Evolutionary conservation across 106 monocot genomes (phyloP).

Genomic region (Agapanthus africanus): DNA sequence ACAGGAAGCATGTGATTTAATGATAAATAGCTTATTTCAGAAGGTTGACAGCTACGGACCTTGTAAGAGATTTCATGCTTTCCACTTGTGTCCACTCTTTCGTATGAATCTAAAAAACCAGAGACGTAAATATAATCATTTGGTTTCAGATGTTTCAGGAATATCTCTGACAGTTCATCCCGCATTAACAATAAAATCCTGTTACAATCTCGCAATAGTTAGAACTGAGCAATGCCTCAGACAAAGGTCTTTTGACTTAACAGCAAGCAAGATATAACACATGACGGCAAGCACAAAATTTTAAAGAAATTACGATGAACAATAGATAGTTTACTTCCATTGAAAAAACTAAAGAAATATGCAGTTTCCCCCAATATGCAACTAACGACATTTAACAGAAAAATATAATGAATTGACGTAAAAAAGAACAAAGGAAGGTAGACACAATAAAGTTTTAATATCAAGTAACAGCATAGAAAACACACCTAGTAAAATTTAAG

Average conservation of each 20-base stretch:
- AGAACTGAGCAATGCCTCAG: constrained; percentile 10
- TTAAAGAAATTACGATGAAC: neutral
- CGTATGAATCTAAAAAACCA: constrained; percentile 46
- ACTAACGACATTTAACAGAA: too few species aligned
- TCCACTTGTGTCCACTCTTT: constrained; percentile 30
- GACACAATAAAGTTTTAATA: too few species aligned
- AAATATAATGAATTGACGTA: too few species aligned
- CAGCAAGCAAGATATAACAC: neutral
- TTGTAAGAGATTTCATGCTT: constrained; percentile 29
- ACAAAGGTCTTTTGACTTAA: neutral
- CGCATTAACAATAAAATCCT: constrained; percentile 45
- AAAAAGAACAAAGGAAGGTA: too few species aligned
- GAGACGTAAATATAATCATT: constrained; percentile 61
- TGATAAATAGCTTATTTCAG: neutral
- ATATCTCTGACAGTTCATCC: constrained; percentile 40
- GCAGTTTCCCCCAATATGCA: too few species aligned
- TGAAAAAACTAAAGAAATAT: neutral
- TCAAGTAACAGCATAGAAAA: too few species aligned
- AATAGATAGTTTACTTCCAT: neutral
- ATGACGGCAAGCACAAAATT: neutral
- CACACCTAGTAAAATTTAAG: too few species aligned
- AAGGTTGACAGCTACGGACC: constrained; percentile 25
- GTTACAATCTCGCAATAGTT: constrained; percentile 7
- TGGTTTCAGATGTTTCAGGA: constrained; percentile 42
- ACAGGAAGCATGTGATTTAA: neutral